A percentile compares a stretch with the other conserved stretches of the same genome.
These are phyloP conservation scores for Mucor irregularis DNA, from an alignment of 371 early-diverging fungal species.

Conservation along the genomic window DNA sequence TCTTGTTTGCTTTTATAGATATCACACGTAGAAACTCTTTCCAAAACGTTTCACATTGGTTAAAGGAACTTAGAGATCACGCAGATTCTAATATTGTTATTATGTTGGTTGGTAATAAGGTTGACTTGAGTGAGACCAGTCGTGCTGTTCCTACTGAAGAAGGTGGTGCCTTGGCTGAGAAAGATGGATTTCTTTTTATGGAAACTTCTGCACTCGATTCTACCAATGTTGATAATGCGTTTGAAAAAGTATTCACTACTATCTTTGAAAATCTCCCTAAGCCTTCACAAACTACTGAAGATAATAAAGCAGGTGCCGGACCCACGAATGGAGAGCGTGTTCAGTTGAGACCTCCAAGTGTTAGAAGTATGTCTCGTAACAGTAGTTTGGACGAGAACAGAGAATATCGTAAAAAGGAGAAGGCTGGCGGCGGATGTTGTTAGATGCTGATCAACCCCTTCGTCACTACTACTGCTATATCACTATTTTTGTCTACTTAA, in stretches of 20 bases:
- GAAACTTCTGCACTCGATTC: conserved; percentile 95
- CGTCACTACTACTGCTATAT: neutral
- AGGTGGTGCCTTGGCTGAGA: conserved; percentile 85
- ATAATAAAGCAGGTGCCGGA: conserved; percentile 17
- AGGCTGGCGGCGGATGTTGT: conserved; percentile 25
- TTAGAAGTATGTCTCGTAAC: conserved; percentile 29
- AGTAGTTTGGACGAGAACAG: conserved; percentile 20
- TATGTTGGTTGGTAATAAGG: conserved; percentile 99
- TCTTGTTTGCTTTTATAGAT: conserved; percentile 53
- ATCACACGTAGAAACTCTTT: conserved; percentile 97
- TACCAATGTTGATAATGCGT: conserved; percentile 83
- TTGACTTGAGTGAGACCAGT: conserved; percentile 87
- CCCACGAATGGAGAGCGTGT: conserved; percentile 44
- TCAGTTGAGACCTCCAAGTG: conserved; percentile 49
- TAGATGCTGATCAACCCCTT: neutral
- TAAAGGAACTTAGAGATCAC: conserved; percentile 97
- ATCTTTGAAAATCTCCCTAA: conserved; percentile 48
- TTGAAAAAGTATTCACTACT: conserved; percentile 45
- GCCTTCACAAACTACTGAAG: conserved; percentile 30
- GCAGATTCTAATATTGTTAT: conserved; percentile 94
- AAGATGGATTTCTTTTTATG: conserved; percentile 85
- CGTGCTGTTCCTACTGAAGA: conserved; percentile 87
- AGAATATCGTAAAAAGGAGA: conserved; percentile 26
- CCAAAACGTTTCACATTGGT: conserved; percentile 93
- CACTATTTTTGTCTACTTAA: neutral